Evolutionary conservation across 371 early-diverging fungal genomes (phyloP), one percentile per base, ranked within the genome.

Genomic region (Entomophthora muscae): DNA sequence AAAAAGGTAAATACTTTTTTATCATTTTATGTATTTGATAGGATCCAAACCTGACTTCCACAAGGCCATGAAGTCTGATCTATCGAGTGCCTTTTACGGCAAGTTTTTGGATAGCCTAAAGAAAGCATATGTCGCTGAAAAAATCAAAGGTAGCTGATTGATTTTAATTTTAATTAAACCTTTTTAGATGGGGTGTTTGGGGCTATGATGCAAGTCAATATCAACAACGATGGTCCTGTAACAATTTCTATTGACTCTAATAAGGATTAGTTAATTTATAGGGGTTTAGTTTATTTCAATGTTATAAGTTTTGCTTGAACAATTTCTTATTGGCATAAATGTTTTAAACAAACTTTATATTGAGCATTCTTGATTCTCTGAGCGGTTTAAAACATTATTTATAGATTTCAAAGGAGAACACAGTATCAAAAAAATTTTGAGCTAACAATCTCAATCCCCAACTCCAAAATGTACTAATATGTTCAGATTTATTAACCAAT

Each of bases 21-120:
- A 5, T 53, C 22, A 54, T 58, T 52, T 7, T 55, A 54, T 52
- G 24, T 27, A 57, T 61, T 30, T 22, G 29, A 57, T 66, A 72
- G 79, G 88, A 13, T 82, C 80, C 54, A 93, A 93, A 66, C 94
- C 92, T 5, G 91, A 91, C 70, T 94, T 94, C 66, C 92, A 90
- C 66, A 63, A 73, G 30, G 86, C 91, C 13, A 92, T 91, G 92
- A 83, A 83, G 63, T 72, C 83, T 0, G 77, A 72, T 0, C 61
- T 69, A 3, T 82, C 90, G n/a, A 78, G 76, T 30, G 75, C 72
- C 7, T 77, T 88, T 71, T 94, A 91, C 70, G 70, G 77, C 10
- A 68, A 72, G 28, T 91, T 94, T 64, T 69, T 94, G 52, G 69
- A 69, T 26, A 80, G 82, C 55, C 60, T 94, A 59, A 78, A 81